Evolutionary conservation across 2,329 filamentous ascomycete genomes (phyloP), one percentile per base, ranked within the genome.

Genomic region (Colletotrichum nymphaeae): DNA sequence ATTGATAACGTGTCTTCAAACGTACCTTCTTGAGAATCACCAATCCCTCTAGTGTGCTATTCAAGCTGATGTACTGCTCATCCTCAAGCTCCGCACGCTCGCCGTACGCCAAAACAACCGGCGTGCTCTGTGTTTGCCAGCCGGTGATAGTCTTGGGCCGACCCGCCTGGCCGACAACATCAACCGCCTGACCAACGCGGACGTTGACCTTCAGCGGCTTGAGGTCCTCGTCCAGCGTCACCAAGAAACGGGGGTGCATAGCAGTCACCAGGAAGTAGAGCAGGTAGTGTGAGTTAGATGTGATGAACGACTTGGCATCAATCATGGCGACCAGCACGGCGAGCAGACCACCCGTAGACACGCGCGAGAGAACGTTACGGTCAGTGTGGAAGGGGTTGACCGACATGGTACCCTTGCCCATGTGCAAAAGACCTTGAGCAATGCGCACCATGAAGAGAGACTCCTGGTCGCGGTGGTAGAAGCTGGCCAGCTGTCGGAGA

Each of bases 61-160:
- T 97, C 80, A 99, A 86, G 83, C 93, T 94, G 76, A 98, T 93
- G 83, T 98, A 99, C 86, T 99, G 93, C 86, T 99, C 97, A 79
- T 99, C 97, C 84, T 99, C 97, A 63, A 99, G 87, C 87, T 99
- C 97, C 11, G 97, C 97, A 79, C 97, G 90, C 87, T 99, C 97
- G 35, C 97, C 97, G 80, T 98, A 93, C n/a, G 94, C 93, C 78
- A 99, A 87, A 72, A 99, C 87, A 59, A 99, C 97, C 0, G 97
- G 97, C n/a, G 97, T 99, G 86, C 94, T 98, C 88, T 99, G 97
- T 76, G 97, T 99, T 85, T 99, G 97, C 97, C 97, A 99, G 66
- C 97, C 97, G 11, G 97, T 99, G 79, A 99, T 99, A 2, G 97
- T 99, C 92, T 99, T 98, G 77, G 97, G 97, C 75, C 96, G 91